Evolutionary conservation across 345 rosid species (phyloP), one percentile per base, ranked within the genome.

Genomic region (Carallia brachiata): DNA sequence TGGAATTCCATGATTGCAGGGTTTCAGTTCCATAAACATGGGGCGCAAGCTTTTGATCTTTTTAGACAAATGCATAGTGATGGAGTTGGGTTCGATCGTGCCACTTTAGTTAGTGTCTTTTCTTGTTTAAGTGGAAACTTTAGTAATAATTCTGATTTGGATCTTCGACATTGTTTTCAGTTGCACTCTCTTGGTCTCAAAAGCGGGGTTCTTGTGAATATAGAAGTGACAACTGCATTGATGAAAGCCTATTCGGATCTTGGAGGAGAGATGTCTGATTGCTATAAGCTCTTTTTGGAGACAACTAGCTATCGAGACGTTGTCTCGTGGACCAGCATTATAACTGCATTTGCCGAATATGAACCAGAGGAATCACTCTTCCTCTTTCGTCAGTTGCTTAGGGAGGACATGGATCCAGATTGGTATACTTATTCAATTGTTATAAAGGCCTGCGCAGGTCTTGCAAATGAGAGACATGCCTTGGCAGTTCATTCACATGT

Each of bases 1-100:
- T 90, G 98, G 96, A 90, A 93, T 63, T 89, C 97, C 6, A 86
- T 90, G 90, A 81, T 89, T 76, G 86, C 93, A 3, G 92, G 87
- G 70, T 85, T 89, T 67, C 90, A 76, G 63, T 39, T 71, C 15
- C 73, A 81, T 30, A 85, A 79, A 56, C 82, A 83, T 18, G 88
- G 84, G 71, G 65, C 44, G 50, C 76, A 64, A 59, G 92, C 85
- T 34, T 19, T 88, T 48, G 17, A 44, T 7, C 70, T 91, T 71
- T 91, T 91, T 68, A 37, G 53, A 56, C 72, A 69, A 73, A 93
- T 89, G 97, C 81, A 77, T 18, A 36, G 74, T 6, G 77, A 72
- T 19, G 89, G 89, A 31, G 55, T 84, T 27, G 88, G 86, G 55
- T 85, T 88, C 78, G 90, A 91, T 78, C 89, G 92, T 39, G 94